Evolutionary conservation across 768 basidiomycete genomes (phyloP).

Genomic region (Lyophyllum shimeji): DNA sequence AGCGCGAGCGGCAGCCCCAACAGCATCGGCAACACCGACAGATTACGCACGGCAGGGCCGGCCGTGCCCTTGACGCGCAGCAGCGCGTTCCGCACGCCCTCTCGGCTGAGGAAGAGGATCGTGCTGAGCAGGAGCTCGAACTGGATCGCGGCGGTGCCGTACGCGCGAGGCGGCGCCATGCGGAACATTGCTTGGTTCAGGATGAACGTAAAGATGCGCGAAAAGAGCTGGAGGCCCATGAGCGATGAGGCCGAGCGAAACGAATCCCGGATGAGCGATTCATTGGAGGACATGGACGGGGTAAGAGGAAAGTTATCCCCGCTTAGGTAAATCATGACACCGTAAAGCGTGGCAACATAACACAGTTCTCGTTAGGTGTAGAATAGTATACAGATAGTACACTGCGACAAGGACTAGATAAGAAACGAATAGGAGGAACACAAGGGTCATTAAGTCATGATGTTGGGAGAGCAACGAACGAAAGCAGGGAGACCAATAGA

Average conservation of each 20-base stretch:
- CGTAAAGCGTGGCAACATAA: constrained; percentile 6
- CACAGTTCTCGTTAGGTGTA: background rate
- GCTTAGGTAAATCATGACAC: background rate
- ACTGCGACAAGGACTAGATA: background rate
- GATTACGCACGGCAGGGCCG: constrained; percentile 36
- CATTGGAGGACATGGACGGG: constrained; percentile 15
- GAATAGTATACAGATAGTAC: constrained; percentile 15
- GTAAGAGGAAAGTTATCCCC: background rate
- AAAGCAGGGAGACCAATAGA: constrained; percentile 15
- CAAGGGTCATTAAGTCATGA: constrained; percentile 14
- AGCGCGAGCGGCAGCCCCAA: constrained; percentile 69
- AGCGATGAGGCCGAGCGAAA: constrained; percentile 59
- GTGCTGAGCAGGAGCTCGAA: constrained; percentile 91
- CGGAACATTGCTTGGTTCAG: constrained; percentile 89
- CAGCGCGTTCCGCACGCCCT: constrained; percentile 86
- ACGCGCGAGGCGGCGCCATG: constrained; percentile 79
- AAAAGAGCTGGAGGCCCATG: constrained; percentile 82
- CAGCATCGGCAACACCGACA: constrained; percentile 63
- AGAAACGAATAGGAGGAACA: background rate
- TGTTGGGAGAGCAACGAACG: constrained; percentile 4
- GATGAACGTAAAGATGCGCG: constrained; percentile 81
- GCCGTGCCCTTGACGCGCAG: constrained; percentile 51
- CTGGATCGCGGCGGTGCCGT: constrained; percentile 90
- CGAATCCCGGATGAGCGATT: constrained; percentile 29
- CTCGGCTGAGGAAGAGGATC: constrained; percentile 89